Base-by-base conservation (phyloP, 2,329 filamentous ascomycete species). In the Capronia americana region DNA sequence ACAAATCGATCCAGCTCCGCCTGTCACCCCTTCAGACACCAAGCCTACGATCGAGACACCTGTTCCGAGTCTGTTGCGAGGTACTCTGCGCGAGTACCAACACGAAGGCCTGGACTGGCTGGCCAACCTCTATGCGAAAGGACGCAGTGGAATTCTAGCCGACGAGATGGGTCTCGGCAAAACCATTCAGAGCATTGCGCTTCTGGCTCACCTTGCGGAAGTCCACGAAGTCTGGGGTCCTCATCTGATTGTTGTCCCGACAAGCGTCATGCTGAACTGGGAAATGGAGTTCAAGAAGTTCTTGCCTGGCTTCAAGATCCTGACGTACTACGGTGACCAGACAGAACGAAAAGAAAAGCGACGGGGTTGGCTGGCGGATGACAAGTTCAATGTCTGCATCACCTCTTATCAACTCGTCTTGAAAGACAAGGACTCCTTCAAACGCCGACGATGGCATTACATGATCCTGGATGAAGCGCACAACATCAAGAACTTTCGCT, bases 211-310 rank as follows among this genome's bases (percentile, higher is more conserved):
- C 76, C 84, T 99, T 41, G 95, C 96, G 8, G 93, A 93, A 69
- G 86, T 92, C 46, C 91, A 97, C 75, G 88, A 93, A 74, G 88
- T 96, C 4, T 99, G 95, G 96, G 95, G 96, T 0, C 93, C 95
- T 0, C 95, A 99, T 81, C 82, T 99, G 26, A 92, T 99, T 57
- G 91, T 99, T 67, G 95, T 99, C 1, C 95, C 95, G 1, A 99
- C 95, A 1, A 98, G 93, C 78, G 96, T 99, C 57, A 97, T 99
- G 85, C 87, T 99, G 70, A 99, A 99, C 76, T 99, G 95, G 95
- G 96, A 99, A 78, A 98, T 98, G 91, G 95, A 99, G 79, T 99
- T 99, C 85, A 98, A 98, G 76, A 99, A 99, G 77, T 99, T 82
- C 88, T 92, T 93, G 64, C 95, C 96, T 2, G 94, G 95, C 0